Evolutionary conservation across 129 eudicot species (phyloP).

Genomic region (Artemisia argyi): DNA sequence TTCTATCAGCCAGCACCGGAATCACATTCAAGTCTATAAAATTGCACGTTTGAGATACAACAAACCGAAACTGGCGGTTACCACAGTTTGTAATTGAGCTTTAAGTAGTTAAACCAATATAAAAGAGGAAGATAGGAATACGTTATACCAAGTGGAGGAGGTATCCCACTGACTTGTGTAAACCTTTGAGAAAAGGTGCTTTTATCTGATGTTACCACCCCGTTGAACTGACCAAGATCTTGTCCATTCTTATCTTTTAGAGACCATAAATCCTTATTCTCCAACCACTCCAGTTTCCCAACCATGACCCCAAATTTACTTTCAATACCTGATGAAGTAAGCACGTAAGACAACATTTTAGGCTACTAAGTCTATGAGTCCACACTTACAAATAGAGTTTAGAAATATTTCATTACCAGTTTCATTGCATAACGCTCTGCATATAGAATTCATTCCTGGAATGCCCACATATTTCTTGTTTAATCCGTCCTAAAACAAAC

Average conservation of each 20-base stretch:
- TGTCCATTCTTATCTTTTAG: slow-evolving; percentile 64
- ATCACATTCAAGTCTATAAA: slow-evolving; percentile 50
- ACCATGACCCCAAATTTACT: slow-evolving; percentile 72
- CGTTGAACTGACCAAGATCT: slow-evolving; percentile 71
- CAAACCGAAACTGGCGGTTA: neutral
- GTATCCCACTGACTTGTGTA: slow-evolving; percentile 57
- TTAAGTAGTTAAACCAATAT: no score
- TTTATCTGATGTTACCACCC: slow-evolving; percentile 89
- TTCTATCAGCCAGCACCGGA: slow-evolving; percentile 52
- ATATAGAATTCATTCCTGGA: slow-evolving; percentile 97
- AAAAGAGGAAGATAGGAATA: slow-evolving; percentile 1
- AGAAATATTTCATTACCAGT: slow-evolving; percentile 46
- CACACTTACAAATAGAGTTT: slow-evolving; percentile 11
- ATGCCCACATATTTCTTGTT: slow-evolving; percentile 80
- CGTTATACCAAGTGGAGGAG: slow-evolving; percentile 76
- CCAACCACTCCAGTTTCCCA: slow-evolving; percentile 81
- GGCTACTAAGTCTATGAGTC: neutral
- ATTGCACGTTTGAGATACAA: neutral
- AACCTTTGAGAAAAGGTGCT: slow-evolving; percentile 64
- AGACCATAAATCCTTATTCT: slow-evolving; percentile 64
- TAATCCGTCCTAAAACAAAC: slow-evolving; percentile 40
- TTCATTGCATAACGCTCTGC: slow-evolving; percentile 75
- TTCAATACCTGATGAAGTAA: slow-evolving; percentile 62
- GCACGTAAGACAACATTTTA: slow-evolving; percentile 4
- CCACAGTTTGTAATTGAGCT: neutral